Evolutionary conservation across 2,329 filamentous ascomycete genomes (phyloP).

Genomic region (Microcera coccophila): DNA sequence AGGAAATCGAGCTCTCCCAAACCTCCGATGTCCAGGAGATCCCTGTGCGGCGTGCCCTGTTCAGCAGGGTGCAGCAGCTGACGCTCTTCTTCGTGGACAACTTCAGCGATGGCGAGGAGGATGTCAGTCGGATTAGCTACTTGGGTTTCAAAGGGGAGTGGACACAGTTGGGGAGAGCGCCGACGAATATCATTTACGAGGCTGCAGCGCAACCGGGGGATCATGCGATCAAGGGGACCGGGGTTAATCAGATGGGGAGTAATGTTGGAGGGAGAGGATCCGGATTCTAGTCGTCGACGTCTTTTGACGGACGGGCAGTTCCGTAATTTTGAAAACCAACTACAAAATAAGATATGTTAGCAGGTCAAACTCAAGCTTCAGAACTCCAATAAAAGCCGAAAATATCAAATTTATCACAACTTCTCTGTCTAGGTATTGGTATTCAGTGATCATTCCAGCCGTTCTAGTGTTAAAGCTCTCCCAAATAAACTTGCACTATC

Average conservation of each 20-base stretch:
- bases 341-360: too few species aligned
- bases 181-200: slow-evolving; percentile 86
- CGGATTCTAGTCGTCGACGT: too few species aligned
- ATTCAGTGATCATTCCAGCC: too few species aligned
- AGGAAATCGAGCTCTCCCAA: slow-evolving; percentile 72
- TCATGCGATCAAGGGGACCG: slow-evolving; percentile 64
- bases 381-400: too few species aligned
- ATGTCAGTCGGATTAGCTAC: slow-evolving; percentile 75
- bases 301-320: too few species aligned
- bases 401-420: too few species aligned
- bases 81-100: slow-evolving; percentile 91
- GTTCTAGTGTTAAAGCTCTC: background rate
- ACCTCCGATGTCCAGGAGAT: slow-evolving; percentile 82
- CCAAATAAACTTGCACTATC: background rate
- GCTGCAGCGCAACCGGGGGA: slow-evolving; percentile 87
- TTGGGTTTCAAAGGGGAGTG: slow-evolving; percentile 93
- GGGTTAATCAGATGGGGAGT: slow-evolving; percentile 52
- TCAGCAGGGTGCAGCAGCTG: slow-evolving; percentile 78
- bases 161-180: slow-evolving; percentile 69
- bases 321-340: too few species aligned
- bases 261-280: slow-evolving; percentile 45
- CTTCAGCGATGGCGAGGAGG: slow-evolving; percentile 74
- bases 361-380: too few species aligned
- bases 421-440: too few species aligned
- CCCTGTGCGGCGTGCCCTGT: slow-evolving; percentile 80